Conservation (phyloP, 306 rosid genomes). For the Sechiopsis laciniata region DNA sequence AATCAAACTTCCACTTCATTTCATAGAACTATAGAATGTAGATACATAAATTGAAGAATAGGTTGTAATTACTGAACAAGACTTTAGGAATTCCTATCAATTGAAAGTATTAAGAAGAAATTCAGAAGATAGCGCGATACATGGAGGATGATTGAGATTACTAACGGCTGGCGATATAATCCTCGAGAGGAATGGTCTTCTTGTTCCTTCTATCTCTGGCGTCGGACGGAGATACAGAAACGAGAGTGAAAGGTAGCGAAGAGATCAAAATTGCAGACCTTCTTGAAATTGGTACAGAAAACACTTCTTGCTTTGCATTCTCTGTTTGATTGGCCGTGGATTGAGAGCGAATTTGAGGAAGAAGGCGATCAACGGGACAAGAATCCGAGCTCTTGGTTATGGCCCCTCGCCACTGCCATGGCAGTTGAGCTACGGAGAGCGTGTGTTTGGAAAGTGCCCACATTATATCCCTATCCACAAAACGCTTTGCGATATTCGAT, state of each 20-base stretch:
- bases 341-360: constrained; percentile 14
- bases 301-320: constrained; percentile 11
- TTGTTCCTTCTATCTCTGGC: constrained; percentile 75
- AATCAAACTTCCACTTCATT: not conserved
- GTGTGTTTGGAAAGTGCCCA: not conserved
- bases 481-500: not conserved
- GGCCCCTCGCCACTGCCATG: constrained; percentile 22
- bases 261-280: constrained; percentile 60
- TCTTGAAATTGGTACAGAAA: constrained; percentile 45
- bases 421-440: constrained; percentile 11
- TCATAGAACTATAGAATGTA: not conserved
- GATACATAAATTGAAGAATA: not conserved
- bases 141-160: constrained; percentile 4
- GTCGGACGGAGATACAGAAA: constrained; percentile 33
- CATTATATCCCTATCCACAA: constrained; percentile 13
- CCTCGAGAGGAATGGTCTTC: constrained; percentile 55
- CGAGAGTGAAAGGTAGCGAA: constrained; percentile 39
- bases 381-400: constrained; percentile 13
- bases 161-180: constrained; percentile 57
- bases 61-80: not conserved
- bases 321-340: not conserved
- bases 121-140: not conserved
- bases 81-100: not conserved
- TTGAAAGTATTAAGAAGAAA: not conserved
- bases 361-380: constrained; percentile 15